Evolutionary conservation across 2,329 filamentous ascomycete genomes (phyloP), one percentile per base, ranked within the genome.

Genomic region (Nemania bipapillata): DNA sequence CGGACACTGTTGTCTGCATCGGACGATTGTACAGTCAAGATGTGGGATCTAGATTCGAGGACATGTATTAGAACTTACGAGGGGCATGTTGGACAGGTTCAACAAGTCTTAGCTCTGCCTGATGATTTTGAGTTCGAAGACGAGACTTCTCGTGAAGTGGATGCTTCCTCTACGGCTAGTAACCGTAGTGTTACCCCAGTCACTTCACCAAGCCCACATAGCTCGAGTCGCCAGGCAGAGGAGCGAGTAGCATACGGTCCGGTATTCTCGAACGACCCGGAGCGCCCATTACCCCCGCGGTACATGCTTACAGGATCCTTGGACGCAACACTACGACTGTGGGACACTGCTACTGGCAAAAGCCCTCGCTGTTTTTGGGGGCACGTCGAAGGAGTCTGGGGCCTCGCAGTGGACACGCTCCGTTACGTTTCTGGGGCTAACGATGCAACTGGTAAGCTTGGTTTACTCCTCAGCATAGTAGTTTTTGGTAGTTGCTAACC

Each of bases 351-450:
- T 4, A 91, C 91, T 0, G 93, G 93, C 42, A 89, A 89, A 71
- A 97, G 93, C 75, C 86, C 97, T 37, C 92, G 93, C 70, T 97
- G 93, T 35, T 97, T 97, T 84, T 99, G 98, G 78, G 96, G 96
- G 0, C 96, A 99, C 76, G 88, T 99, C 24, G 96, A 99, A 80
- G 96, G 96, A 35, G 91, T 99, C 22, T 99, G 96, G 96, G 92
- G 92, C 5, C 85, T 99, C 2, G 93, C 92, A 0, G 95, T 92
- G 2, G 95, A 98, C 80, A 94, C 92, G 0, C 83, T 98, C 22
- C 89, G 96, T 11, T 89, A 97, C 17, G 93, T 98, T 15, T 93
- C 91, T 20, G 95, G 94, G 0, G 92, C 93, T 11, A 94, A 98
- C 79, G 96, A 99, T 80, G 90, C 93, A 49, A 96, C 95, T 60